Evolutionary conservation across 257 asterid species (phyloP).

Genomic region (Solanum ahanhuiri): DNA sequence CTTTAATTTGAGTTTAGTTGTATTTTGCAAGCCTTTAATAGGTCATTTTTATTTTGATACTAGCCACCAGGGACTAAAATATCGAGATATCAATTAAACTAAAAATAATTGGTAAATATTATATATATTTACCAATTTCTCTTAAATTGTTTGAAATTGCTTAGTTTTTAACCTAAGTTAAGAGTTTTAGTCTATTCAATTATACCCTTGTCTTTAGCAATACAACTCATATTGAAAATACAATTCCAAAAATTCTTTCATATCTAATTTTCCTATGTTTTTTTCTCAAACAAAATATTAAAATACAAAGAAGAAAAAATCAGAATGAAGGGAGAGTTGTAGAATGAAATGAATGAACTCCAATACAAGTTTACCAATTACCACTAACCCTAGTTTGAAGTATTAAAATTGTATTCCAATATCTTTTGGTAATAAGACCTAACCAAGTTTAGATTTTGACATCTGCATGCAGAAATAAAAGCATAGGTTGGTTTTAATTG

Average conservation of each 20-base stretch:
- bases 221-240: background rate
- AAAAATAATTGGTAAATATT: too few relatives aligned
- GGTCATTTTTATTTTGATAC: too few relatives aligned
- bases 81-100: too few relatives aligned
- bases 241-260: background rate
- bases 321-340: background rate
- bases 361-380: background rate
- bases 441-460: background rate
- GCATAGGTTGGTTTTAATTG: background rate
- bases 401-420: background rate
- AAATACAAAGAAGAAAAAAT: background rate
- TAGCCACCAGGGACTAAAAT: too few relatives aligned
- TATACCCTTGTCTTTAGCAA: background rate
- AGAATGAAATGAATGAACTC: background rate
- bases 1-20: too few relatives aligned
- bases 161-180: too few relatives aligned
- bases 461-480: background rate
- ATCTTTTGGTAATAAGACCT: background rate
- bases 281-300: too few relatives aligned
- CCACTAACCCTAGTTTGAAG: background rate
- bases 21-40: too few relatives aligned
- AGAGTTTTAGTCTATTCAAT: too few relatives aligned
- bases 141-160: too few relatives aligned
- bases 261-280: too few relatives aligned
- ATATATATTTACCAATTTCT: too few relatives aligned